These are phyloP conservation scores for Setaria viridis DNA, from an alignment of 202 grass and related monocot species.

Conservation along the genomic window DNA sequence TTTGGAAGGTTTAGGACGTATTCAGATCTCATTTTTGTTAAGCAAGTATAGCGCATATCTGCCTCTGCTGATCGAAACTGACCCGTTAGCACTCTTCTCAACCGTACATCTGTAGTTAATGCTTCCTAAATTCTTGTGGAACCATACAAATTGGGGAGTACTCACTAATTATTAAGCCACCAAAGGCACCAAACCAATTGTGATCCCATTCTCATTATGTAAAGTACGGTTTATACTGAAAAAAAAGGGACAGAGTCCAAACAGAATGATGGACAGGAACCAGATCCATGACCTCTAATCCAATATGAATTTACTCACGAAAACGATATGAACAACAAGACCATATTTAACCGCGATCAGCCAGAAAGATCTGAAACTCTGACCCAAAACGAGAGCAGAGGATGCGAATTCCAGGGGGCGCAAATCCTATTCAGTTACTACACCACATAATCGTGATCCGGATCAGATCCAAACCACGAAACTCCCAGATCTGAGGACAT, in stretches of 20 bases:
- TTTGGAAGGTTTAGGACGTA: not conserved
- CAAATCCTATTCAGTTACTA: not conserved
- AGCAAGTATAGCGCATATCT: not conserved
- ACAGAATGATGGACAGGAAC: not conserved
- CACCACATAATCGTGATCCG: slow-evolving; percentile 1
- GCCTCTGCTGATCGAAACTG: not conserved
- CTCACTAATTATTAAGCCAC: not conserved
- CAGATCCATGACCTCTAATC: slow-evolving; percentile 12
- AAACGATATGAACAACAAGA: not conserved
- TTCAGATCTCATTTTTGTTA: not conserved
- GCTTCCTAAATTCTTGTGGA: not conserved
- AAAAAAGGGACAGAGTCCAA: not conserved
- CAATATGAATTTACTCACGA: not conserved
- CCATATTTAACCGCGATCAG: not conserved
- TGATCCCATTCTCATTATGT: slow-evolving; percentile 5
- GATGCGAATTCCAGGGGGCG: not conserved
- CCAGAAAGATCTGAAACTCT: slow-evolving; percentile 20
- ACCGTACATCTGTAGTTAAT: slow-evolving; percentile 6
- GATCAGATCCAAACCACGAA: slow-evolving; percentile 36
- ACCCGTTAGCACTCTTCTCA: not conserved
- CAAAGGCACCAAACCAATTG: not conserved
- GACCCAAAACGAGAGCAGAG: not conserved
- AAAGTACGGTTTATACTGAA: not conserved
- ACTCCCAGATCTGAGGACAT: slow-evolving; percentile 48
- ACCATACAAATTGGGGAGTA: not conserved